A percentile compares a stretch with the other conserved stretches of the same genome.
phyloP scores from a whole-genome alignment of 768 basidiomycete species.

The Serpula lacrymans region DNA sequence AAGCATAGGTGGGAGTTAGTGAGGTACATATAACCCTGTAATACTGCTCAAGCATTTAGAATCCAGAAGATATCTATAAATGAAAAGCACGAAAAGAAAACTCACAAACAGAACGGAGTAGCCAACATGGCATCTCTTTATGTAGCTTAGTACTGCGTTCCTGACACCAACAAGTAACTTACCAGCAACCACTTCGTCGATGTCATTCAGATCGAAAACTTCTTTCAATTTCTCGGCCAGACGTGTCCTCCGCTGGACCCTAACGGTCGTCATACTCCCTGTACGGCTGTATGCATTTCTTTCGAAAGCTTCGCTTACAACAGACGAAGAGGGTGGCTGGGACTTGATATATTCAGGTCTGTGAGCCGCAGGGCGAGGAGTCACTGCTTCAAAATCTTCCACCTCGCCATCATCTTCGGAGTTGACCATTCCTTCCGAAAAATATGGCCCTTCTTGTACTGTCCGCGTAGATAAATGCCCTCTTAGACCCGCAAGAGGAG shows the following conservation, averaged over 20 bases:
- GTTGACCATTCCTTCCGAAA: too few relatives aligned
- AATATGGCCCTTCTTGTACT: slow-evolving; percentile 30
- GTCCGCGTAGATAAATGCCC: slow-evolving; percentile 9
- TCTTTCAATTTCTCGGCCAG: slow-evolving; percentile 88
- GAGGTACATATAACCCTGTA: slow-evolving; percentile 97
- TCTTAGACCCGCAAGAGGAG: slow-evolving; percentile 11
- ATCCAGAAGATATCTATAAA: neutral
- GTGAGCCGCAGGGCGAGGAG: slow-evolving; percentile 35
- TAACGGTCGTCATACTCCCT: slow-evolving; percentile 73
- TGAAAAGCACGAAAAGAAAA: slow-evolving; percentile 15
- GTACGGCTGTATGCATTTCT: slow-evolving; percentile 34
- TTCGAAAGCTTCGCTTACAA: slow-evolving; percentile 13
- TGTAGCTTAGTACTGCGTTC: slow-evolving; percentile 11
- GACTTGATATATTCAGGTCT: slow-evolving; percentile 6
- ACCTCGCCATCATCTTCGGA: slow-evolving; percentile 54
- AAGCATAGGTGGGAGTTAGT: slow-evolving; percentile 94
- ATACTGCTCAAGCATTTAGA: slow-evolving; percentile 45
- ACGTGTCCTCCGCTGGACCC: slow-evolving; percentile 59
- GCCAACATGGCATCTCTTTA: slow-evolving; percentile 91
- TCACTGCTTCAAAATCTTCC: slow-evolving; percentile 56
- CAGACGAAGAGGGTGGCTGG: slow-evolving; percentile 14
- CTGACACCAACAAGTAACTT: slow-evolving; percentile 21
- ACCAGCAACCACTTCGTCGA: slow-evolving; percentile 86
- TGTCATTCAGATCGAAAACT: slow-evolving; percentile 78
- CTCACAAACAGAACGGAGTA: slow-evolving; percentile 85